Evolutionary conservation across 108 stramenopile species (phyloP), one percentile per base, ranked within the genome.

Genomic region (Seminavis robusta): DNA sequence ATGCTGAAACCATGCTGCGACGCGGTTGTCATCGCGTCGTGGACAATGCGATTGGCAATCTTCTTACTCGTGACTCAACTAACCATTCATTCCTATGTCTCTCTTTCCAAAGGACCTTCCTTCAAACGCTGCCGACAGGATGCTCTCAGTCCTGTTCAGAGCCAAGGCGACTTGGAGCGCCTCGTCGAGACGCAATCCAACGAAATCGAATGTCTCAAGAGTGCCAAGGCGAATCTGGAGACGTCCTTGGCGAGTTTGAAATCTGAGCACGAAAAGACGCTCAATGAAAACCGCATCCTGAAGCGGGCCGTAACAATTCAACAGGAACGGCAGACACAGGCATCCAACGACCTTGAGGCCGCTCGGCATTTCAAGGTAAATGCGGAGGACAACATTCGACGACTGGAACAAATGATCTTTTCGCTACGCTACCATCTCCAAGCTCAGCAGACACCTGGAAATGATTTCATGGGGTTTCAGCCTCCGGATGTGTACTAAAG

Each of bases 251-350:
- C 66, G 29, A 37, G 50, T 9, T 57, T 86, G 8, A 66, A 58
- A 39, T 38, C 70, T 11, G 81, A 82, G 17, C 73, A 85, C 45
- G 80, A 71, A 10, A 80, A 73, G 61, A 70, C 75, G 3, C 55
- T 70, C 26, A 58, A 82, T 19, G 91, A 92, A 53, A 92, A 92
- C 61, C 78, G 61, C 38, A 80, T 88, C 31, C 57, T 92, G 34
- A 82, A 86, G 55, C 59, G 63, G 61, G 87, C 84, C 15, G 86
- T 92, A 13, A 53, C 82, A 1, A 88, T 88, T 43, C 86, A 92
- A 54, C 91, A 92, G 51, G 91, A 92, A 36, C 64, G 87, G 43
- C 85, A 87, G 47, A 77, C 73, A 41, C 87, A 92, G 23, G 67
- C 83, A 7, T 40, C 29, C 15, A 36, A 66, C 8, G 83, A 88